Evolutionary conservation across 257 asterid genomes (phyloP).

Genomic region (Gynochthodes officinalis): DNA sequence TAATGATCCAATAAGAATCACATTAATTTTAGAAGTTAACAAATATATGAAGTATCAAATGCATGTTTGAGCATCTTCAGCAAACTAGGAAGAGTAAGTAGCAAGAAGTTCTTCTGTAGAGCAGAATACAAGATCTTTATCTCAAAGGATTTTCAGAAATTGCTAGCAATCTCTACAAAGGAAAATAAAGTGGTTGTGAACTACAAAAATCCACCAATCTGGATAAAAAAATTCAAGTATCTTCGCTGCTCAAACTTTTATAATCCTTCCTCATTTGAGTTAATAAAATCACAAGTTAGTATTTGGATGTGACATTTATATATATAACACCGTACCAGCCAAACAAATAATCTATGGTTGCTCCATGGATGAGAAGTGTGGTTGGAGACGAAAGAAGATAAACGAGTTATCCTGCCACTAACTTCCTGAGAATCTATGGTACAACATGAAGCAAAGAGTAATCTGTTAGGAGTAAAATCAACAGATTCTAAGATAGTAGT

Average conservation of each 20-base stretch:
- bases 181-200: neutral
- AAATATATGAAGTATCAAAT: no score
- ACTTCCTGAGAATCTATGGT: conserved; percentile 43
- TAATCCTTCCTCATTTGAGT: neutral
- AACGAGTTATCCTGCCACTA: conserved; percentile 46
- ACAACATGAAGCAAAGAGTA: neutral
- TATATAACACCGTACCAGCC: conserved; percentile 73
- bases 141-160: neutral
- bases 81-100: no score
- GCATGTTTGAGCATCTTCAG: no score
- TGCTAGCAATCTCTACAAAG: neutral
- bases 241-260: neutral
- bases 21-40: no score
- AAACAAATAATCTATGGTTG: conserved; percentile 68
- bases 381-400: conserved; percentile 58
- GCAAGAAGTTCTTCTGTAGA: no score
- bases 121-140: neutral
- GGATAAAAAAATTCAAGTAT: neutral
- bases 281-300: neutral
- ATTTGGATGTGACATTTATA: neutral
- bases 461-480: neutral
- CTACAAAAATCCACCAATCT: neutral
- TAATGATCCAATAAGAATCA: no score
- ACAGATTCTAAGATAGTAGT: neutral
- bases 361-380: conserved; percentile 97